Evolutionary conservation across 148 eudicot genomes (phyloP).

Genomic region (Silene latifolia): DNA sequence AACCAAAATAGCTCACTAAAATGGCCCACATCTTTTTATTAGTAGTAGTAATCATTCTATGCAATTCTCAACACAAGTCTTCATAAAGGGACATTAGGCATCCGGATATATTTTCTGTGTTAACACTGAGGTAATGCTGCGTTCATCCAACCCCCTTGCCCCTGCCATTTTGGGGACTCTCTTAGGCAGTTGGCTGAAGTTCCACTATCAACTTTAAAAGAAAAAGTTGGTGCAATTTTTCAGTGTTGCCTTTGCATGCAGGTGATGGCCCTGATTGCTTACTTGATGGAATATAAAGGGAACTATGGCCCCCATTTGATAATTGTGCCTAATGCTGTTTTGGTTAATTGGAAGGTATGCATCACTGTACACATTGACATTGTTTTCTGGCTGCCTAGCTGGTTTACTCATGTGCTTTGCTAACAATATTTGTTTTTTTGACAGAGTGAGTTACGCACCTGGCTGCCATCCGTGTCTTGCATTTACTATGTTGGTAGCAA

Average conservation of each 20-base stretch:
- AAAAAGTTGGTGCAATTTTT: neutral
- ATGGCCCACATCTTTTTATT: neutral
- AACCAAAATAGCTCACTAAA: neutral
- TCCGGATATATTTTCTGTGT: neutral
- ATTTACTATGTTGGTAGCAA: conserved; percentile 89
- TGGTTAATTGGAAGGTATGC: conserved; percentile 97
- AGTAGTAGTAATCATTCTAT: neutral
- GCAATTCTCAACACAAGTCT: neutral
- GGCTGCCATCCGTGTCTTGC: conserved; percentile 94
- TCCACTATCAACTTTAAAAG: neutral
- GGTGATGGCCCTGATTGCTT: conserved; percentile 98
- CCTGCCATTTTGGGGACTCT: neutral
- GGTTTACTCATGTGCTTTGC: conserved; percentile 2
- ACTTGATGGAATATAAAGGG: conserved; percentile 96
- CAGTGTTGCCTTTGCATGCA: conserved; percentile 23
- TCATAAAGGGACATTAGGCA: neutral
- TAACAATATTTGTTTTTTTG: conserved; percentile 16
- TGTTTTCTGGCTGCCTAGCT: neutral
- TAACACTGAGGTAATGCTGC: neutral
- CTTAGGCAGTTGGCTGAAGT: neutral
- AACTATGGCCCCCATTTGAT: conserved; percentile 98
- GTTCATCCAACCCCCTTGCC: neutral
- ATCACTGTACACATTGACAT: conserved; percentile 7
- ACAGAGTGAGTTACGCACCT: conserved; percentile 89
- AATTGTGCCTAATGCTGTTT: conserved; percentile 97